phyloP scores from a whole-genome alignment of 805 yeast genomes.

The Wickerhamomyces strasburgensis region DNA sequence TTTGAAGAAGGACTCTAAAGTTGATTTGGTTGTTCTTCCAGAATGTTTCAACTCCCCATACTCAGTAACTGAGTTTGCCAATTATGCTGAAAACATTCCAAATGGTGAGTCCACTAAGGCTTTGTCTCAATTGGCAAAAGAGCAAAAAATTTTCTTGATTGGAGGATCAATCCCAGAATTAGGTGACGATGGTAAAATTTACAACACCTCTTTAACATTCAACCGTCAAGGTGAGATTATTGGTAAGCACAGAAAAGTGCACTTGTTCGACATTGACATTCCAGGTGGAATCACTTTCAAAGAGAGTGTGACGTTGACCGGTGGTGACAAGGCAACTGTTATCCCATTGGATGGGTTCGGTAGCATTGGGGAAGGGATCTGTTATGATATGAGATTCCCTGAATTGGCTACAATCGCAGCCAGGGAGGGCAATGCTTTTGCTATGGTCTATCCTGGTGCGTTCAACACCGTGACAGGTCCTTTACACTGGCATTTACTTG shows the following conservation, averaged over 20 bases:
- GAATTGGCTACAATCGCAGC: slow-evolving; percentile 73
- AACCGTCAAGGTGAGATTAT: slow-evolving; percentile 72
- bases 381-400: slow-evolving; percentile 81
- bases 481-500: slow-evolving; percentile 75
- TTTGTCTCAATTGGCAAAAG: slow-evolving; percentile 62
- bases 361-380: slow-evolving; percentile 78
- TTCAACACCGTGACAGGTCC: slow-evolving; percentile 88
- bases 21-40: slow-evolving; percentile 84
- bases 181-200: slow-evolving; percentile 46
- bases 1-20: slow-evolving; percentile 45
- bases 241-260: slow-evolving; percentile 88
- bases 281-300: slow-evolving; percentile 90
- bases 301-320: slow-evolving; percentile 72
- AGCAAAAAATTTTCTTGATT: slow-evolving; percentile 58
- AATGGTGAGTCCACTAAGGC: slow-evolving; percentile 62
- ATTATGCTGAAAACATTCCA: slow-evolving; percentile 86
- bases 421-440: slow-evolving; percentile 58
- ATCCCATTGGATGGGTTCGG: slow-evolving; percentile 31
- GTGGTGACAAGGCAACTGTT: slow-evolving; percentile 81
- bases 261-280: slow-evolving; percentile 87
- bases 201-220: slow-evolving; percentile 76
- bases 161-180: slow-evolving; percentile 95
- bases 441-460: slow-evolving; percentile 83
- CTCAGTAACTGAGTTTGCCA: slow-evolving; percentile 76
- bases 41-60: slow-evolving; percentile 92